Evolutionary conservation across 2,329 filamentous ascomycete genomes (phyloP), one percentile per base, ranked within the genome.

Genomic region (Cladosporium oxysporum): DNA sequence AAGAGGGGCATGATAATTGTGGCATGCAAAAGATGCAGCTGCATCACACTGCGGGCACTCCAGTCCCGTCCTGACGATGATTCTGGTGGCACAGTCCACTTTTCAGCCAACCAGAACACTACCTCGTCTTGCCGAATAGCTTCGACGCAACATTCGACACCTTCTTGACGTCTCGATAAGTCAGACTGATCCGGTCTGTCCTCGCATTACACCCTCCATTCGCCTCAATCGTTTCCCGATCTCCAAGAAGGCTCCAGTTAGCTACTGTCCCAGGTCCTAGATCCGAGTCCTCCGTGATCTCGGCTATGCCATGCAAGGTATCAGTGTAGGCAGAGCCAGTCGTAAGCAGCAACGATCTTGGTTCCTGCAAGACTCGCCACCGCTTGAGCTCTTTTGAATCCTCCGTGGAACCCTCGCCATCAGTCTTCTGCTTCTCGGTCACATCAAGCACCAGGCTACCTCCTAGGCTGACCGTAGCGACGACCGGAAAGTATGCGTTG

Each of bases 401-500:
- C 26, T 47, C 61, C 8, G 10, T 21, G 41, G 18, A 21, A 21
- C 14, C 11, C 28, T 58, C 55, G n/a, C 44, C 44, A 26, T 47
- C 68, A 84, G 82, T 66, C 5, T 21, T 49, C 5, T 68, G 41
- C 66, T 83, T 80, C 31, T 71, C 68, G 5, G 91, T 88, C 16
- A 98, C 81, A 71, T 96, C 89, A 61, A 98, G 82, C 66, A 94
- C 92, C 10, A 96, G 82, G 58, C 87, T 87, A 11, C 87, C 87
- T 0, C 92, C 92, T 8, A 99, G 81, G 79, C 92, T 96, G 69
- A 98, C 89, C 1, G 95, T 98, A 69, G 92, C 95, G 14, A 97
- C 94, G 16, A 96, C 88, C 1, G 91, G 91, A 75, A 91, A 86
- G 76, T 99, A 99, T 11, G 94, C 92, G 10, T 86, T 81, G 1